A percentile compares a stretch with the other conserved stretches of the same genome.
phyloP scores from a whole-genome alignment of 306 rosid species.

The Glycyrrhiza uralensis region DNA sequence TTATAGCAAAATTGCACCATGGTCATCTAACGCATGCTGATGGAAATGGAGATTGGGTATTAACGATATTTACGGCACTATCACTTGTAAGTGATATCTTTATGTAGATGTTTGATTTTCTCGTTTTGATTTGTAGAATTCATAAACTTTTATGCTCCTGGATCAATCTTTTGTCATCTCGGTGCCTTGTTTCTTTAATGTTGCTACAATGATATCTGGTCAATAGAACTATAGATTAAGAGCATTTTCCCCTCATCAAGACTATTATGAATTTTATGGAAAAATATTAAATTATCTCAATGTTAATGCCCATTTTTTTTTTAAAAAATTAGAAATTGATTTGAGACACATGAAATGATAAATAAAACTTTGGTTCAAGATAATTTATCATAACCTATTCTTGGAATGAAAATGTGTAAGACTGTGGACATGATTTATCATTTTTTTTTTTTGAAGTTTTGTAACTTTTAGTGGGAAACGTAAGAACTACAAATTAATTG shows the following conservation, averaged over 20 bases:
- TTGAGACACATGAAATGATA: background rate
- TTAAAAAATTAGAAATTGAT: background rate
- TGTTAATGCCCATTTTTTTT: background rate
- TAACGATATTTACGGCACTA: conserved; percentile 78
- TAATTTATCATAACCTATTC: background rate
- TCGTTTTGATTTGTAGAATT: background rate
- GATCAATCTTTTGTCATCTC: background rate
- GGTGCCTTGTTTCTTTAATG: background rate
- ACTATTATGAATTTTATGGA: background rate
- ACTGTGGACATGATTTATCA: background rate
- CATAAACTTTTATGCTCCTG: background rate
- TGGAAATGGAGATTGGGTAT: conserved; percentile 98
- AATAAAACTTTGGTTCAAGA: background rate
- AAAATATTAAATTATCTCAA: background rate
- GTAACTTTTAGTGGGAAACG: background rate
- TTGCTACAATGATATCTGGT: background rate
- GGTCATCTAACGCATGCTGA: conserved; percentile 88
- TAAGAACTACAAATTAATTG: background rate
- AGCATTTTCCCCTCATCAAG: background rate
- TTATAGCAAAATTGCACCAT: conserved; percentile 88
- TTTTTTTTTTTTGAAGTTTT: background rate
- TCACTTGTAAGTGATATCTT: conserved; percentile 67
- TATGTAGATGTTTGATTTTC: background rate
- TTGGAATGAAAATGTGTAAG: background rate
- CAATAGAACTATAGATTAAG: conserved; percentile 9